Evolutionary conservation across 75 land plant species (phyloP), one percentile per base, ranked within the genome.

Genomic region (Selaginella moellendorffii): DNA sequence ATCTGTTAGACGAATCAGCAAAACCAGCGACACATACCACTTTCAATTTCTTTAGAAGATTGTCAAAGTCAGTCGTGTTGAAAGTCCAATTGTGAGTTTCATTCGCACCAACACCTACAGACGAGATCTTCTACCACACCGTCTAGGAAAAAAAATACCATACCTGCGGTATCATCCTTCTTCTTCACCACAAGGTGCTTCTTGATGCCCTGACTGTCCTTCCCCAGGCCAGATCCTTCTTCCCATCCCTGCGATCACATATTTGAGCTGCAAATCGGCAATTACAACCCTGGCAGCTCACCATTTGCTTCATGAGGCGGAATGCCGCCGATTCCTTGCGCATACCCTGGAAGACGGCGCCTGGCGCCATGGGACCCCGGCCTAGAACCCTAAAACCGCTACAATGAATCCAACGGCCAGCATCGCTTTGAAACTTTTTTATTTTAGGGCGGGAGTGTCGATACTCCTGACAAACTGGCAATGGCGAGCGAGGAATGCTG

Each of bases 241-340:
- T 87, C 93, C 97, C 97, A 91, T 27, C 97, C 97, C 97, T 90
- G 66, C 29, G 64, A 0, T 17, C 24, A 12, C 2, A 1, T 0
- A 2, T 18, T 58, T 10, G 1, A 67, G 27, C 61, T 30, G 25
- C 21, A 36, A 14, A 64, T 19, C 1, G 10, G 17, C 63, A 53
- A 66, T 54, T 52, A 59, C 12, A 31, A 63, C 17, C 31, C 22
- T 27, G 19, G n/a, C n/a, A n/a, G 31, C 66, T 27, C 60, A 91
- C 97, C 97, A 92, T 92, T 78, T 92, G 86, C 52, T 86, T 87
- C 89, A 92, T 85, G 71, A 92, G 89, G 62, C 97, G 97, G 65
- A 92, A 92, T 42, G 97, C 97, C 62, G 88, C 84, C 54, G 97
- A 92, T 26, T 82, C 53, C 24, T 79, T 65, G 27, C 76, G 77